phyloP scores from a whole-genome alignment of 2,329 filamentous ascomycete genomes.

The Colletotrichum musae region DNA sequence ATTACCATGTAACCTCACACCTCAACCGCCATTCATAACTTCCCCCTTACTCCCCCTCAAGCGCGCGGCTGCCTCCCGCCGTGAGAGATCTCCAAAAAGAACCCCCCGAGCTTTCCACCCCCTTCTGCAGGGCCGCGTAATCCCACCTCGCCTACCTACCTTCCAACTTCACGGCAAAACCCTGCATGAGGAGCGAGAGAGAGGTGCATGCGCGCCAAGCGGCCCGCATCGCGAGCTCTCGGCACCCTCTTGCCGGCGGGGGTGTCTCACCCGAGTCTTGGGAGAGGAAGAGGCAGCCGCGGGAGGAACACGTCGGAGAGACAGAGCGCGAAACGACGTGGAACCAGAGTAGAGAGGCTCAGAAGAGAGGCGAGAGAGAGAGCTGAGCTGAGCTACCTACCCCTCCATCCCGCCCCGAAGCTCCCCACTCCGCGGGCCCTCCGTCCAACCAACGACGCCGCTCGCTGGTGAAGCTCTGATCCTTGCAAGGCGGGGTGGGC shows the following conservation, averaged over 20 bases:
- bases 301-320: not conserved
- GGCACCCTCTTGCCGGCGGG: constrained; percentile 39
- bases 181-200: constrained; percentile 17
- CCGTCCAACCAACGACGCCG: not conserved
- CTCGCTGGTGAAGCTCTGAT: constrained; percentile 8
- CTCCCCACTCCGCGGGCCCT: constrained; percentile 8
- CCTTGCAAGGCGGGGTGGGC: constrained; percentile 19
- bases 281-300: not conserved
- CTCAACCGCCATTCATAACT: not conserved
- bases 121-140: constrained; percentile 32
- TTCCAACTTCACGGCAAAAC: constrained; percentile 14
- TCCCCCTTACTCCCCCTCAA: constrained; percentile 4
- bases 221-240: constrained; percentile 31
- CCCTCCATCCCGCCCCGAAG: constrained; percentile 37
- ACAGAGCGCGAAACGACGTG: not conserved
- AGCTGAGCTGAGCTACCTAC: constrained; percentile 20
- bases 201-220: constrained; percentile 31
- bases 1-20: not conserved
- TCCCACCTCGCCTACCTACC: constrained; percentile 2
- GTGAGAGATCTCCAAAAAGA: not conserved
- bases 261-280: constrained; percentile 11
- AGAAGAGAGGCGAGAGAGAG: not conserved
- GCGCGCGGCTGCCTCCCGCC: constrained; percentile 36
- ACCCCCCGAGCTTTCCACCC: not conserved
- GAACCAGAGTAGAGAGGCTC: too few relatives aligned